Base-by-base conservation (phyloP, 139 green algal species). In the Haematococcus lacustris region DNA sequence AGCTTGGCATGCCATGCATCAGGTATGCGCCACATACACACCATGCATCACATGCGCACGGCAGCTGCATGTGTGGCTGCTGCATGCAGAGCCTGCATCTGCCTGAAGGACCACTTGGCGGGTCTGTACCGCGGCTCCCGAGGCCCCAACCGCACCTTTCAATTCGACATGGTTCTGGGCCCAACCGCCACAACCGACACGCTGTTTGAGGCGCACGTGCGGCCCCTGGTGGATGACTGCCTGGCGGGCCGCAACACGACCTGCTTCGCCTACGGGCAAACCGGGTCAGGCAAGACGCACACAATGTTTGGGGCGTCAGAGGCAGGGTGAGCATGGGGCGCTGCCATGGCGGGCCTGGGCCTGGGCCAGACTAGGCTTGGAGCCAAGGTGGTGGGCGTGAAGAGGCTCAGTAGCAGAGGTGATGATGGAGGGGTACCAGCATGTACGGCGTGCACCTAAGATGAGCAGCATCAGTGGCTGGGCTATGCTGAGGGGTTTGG, bases 191-290 rank as follows among this genome's bases (percentile, higher is more conserved):
- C 72, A 25, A 82, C 72, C 3, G 30, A 57, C 6, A 38, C 66
- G 23, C 62, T 82, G 72, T 78, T 68, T 37, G 13, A 25, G 3
- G 6, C 23, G 21, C 78, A 83, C 66, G 78, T 84, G 67, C 61
- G 65, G 41, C 74, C 74, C 4, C 51, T 81, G 2, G 23, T 81
- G 76, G 59, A 81, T 13, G 62, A 50, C 1, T 53, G 60, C 6
- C n/a, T 81, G 30, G 25, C 33, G 38, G 79, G 79, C 30, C 38
- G 79, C 41, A 84, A 81, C 62, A 26, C 50, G 51, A 85, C 83
- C 4, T 70, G 89, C 4, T 88, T 89, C 71, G 85, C 83, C 7
- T 88, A 89, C 66, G 87, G 85, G 1, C 87, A 90, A 66, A 92
- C 87, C 0, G 87, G 83, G 71, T 78, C 68, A 26, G 87, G 86